Evolutionary conservation across 257 asterid species (phyloP).

Genomic region (Scutellaria minor): DNA sequence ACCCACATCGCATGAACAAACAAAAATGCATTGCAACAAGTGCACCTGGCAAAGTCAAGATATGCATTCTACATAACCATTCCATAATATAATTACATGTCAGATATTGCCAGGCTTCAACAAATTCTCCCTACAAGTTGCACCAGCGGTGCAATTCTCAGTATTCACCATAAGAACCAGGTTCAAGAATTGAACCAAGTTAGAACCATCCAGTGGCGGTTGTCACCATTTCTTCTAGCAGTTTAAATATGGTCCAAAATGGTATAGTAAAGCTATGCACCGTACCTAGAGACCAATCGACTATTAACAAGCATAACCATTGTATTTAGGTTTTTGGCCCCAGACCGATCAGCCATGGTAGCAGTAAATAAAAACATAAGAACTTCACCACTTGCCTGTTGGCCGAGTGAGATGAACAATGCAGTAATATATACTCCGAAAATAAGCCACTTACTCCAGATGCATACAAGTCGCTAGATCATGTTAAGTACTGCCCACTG

Average conservation of each 20-base stretch:
- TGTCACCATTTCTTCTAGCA: slow-evolving; percentile 30
- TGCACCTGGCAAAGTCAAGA: slow-evolving; percentile 8
- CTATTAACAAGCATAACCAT: slow-evolving; percentile 52
- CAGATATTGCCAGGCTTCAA: slow-evolving; percentile 41
- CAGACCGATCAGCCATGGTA: slow-evolving; percentile 30
- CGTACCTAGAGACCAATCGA: slow-evolving; percentile 43
- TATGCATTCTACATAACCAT: slow-evolving; percentile 29
- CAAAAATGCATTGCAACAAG: slow-evolving; percentile 15
- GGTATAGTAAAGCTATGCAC: slow-evolving; percentile 45
- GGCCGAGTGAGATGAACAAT: slow-evolving; percentile 43
- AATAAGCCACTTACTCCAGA: slow-evolving; percentile 43
- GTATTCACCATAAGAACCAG: slow-evolving; percentile 24
- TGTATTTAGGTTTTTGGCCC: slow-evolving; percentile 28
- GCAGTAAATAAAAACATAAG: slow-evolving; percentile 2
- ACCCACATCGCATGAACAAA: background rate
- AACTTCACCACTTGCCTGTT: slow-evolving; percentile 47
- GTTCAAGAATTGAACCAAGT: slow-evolving; percentile 27
- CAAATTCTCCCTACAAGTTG: slow-evolving; percentile 42
- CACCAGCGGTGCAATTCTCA: slow-evolving; percentile 41
- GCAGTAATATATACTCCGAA: slow-evolving; percentile 38
- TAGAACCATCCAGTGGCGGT: slow-evolving; percentile 35
- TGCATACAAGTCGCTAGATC: slow-evolving; percentile 25
- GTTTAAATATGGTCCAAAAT: slow-evolving; percentile 46
- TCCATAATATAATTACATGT: slow-evolving; percentile 35
- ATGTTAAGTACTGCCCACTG: slow-evolving; percentile 57